Base-by-base conservation (phyloP, 306 rosid species). In the Malus domestica region DNA sequence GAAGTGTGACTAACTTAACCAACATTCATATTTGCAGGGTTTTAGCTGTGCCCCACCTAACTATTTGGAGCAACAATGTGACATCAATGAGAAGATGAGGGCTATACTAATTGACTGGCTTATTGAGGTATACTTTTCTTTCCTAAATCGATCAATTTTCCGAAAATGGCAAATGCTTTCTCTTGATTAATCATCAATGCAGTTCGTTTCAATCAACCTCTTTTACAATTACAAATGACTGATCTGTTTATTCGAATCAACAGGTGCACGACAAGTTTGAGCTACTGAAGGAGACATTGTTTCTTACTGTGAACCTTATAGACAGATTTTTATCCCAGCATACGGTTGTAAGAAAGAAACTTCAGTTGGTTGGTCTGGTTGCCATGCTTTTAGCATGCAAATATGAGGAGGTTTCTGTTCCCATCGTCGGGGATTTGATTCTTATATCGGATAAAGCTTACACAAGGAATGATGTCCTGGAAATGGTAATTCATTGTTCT, bases 371-470 rank as follows among this genome's bases (percentile, higher is more conserved):
- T 74, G 99, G 99, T 10, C 75, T 96, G 83, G 99, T 96, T 77
- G 96, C 98, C 44, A 89, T 96, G 99, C 99, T 96, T 58, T 82
- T 96, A 80, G 99, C 99, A 23, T 96, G 99, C 89, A 96, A 96
- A 67, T 96, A 96, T 66, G 99, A 96, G 79, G 99, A 96, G 70
- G 99, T 92, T 79, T 90, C 98, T 8, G 97, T 90, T 23, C 99
- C 99, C 42, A 83, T 92, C 29, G 96, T 96, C 0, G 91, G 90
- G 12, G 99, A 96, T 88, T 79, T 96, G 46, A 89, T 96, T 71
- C 92, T 90, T 29, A 92, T 96, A 80, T 92, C 98, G 19, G 99
- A 96, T 70, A 89, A 83, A 82, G 99, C 99, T 76, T 96, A 96
- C 82, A 73, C 91, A 51, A 81, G 89, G 78, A 79, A 83, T 55